phyloP scores from a whole-genome alignment of 805 yeast species.

The Lipomyces yamanashiensis region DNA sequence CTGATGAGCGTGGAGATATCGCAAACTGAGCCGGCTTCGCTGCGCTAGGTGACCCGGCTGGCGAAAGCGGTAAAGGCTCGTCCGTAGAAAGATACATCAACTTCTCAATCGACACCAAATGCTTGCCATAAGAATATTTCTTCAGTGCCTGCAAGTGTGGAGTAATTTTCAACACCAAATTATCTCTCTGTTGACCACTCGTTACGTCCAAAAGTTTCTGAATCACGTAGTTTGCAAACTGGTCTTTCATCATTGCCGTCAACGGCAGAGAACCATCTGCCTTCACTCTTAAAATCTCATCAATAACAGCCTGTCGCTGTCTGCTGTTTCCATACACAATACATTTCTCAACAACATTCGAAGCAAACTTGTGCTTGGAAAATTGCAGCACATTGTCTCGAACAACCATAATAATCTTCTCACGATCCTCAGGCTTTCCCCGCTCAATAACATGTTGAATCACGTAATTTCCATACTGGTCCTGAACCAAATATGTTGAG shows the following conservation, averaged over 20 bases:
- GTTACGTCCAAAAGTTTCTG: slow-evolving; percentile 90
- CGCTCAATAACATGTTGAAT: slow-evolving; percentile 92
- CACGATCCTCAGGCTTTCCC: slow-evolving; percentile 64
- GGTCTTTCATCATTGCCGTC: slow-evolving; percentile 95
- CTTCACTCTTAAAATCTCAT: slow-evolving; percentile 54
- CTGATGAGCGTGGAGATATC: slow-evolving; percentile 18
- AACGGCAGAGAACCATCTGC: slow-evolving; percentile 51
- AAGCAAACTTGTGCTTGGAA: slow-evolving; percentile 96
- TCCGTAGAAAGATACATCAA: slow-evolving; percentile 29
- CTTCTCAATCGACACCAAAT: slow-evolving; percentile 45
- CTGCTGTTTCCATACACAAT: slow-evolving; percentile 69
- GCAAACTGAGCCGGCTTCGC: neutral
- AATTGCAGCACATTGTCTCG: slow-evolving; percentile 73
- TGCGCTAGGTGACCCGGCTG: slow-evolving; percentile 3
- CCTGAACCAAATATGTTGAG: slow-evolving; percentile 80
- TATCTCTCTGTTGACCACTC: slow-evolving; percentile 67
- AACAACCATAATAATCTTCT: slow-evolving; percentile 68
- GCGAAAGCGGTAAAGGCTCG: slow-evolving; percentile 11
- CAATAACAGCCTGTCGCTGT: slow-evolving; percentile 67
- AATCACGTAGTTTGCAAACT: slow-evolving; percentile 95
- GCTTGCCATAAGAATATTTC: slow-evolving; percentile 75
- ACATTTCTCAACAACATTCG: slow-evolving; percentile 95
- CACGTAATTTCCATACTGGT: slow-evolving; percentile 97
- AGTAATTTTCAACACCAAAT: slow-evolving; percentile 73
- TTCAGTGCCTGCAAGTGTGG: slow-evolving; percentile 78